Base-by-base conservation (phyloP, 164 flowering plant genomes). In the Vitis amurensis region DNA sequence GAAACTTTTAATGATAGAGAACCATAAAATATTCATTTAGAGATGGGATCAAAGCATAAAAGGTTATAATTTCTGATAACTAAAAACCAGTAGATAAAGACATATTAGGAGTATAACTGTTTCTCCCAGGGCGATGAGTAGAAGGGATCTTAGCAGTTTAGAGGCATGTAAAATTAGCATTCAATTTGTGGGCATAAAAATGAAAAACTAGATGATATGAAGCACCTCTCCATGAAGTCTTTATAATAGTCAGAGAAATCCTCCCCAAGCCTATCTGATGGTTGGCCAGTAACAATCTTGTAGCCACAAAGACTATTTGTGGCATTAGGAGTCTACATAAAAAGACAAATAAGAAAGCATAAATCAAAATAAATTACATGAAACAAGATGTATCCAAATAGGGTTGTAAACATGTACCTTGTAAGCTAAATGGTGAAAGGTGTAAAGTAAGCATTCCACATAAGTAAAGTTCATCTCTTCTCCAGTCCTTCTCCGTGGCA, bases 271-370 rank as follows among this genome's bases (percentile, higher is more conserved):
- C 98, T 84, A 74, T 95, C 99, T 44, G 99, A 95, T 56, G 99
- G 99, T 71, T 95, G 99, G 37, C 99, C 99, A 74, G 98, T 95
- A 62, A 95, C 98, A 74, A 95, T 93, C 81, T 91, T 95, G 86
- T 91, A 95, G 52, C 98, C 98, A 77, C 98, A 91, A 47, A 93
- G 79, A 79, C 99, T 87, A 71, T 95, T 95, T 57, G 98, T 91
- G 50, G 98, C 94, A 86, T 95, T 95, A 56, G 99, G 99, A 73
- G 91, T 90, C 99, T 95, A 78, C 57, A 56, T 4, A 23, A 66
- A 2, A 67, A 60, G 7, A 62, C 63, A 37, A 37, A 61, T 23
- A 23, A 23, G 27, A 23, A 23, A 23, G 27, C 27, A 61, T 27
- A 37, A 47, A 5, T 17, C 52, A 11, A 15, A 4, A 1, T 11